Evolutionary conservation across 2,329 filamentous ascomycete genomes (phyloP).

Genomic region (Colletotrichum sp.): DNA sequence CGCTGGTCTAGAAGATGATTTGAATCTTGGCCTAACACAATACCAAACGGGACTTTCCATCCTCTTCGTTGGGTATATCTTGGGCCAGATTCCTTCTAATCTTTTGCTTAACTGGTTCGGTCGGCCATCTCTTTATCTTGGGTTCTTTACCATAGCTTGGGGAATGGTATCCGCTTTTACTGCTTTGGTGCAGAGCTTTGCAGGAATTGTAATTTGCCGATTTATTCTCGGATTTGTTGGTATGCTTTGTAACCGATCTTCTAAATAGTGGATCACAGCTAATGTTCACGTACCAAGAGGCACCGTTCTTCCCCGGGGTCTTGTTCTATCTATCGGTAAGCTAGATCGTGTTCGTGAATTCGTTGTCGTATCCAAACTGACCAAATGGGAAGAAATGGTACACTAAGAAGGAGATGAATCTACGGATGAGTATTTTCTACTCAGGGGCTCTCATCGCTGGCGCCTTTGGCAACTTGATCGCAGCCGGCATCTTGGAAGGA

Average conservation of each 20-base stretch:
- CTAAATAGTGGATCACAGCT: not conserved
- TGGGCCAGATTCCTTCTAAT: slow-evolving; percentile 28
- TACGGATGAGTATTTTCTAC: slow-evolving; percentile 41
- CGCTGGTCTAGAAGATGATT: slow-evolving; percentile 24
- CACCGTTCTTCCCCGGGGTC: slow-evolving; percentile 53
- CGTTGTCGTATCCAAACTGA: not conserved
- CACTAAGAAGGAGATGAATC: slow-evolving; percentile 53
- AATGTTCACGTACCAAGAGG: slow-evolving; percentile 29
- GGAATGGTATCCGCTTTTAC: slow-evolving; percentile 27
- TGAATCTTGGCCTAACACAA: slow-evolving; percentile 31
- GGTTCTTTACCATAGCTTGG: slow-evolving; percentile 38
- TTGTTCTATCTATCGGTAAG: slow-evolving; percentile 44
- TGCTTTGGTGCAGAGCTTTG: slow-evolving; percentile 34
- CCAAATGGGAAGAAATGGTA: slow-evolving; percentile 1
- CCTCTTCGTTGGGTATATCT: slow-evolving; percentile 33
- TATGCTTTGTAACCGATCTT: not conserved
- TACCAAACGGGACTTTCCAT: slow-evolving; percentile 24
- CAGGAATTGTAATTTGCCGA: slow-evolving; percentile 37
- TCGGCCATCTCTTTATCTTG: slow-evolving; percentile 31
- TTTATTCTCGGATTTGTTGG: slow-evolving; percentile 44
- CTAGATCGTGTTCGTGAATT: not conserved
- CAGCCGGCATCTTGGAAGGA: slow-evolving; percentile 43
- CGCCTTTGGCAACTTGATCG: slow-evolving; percentile 33
- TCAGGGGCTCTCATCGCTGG: slow-evolving; percentile 33
- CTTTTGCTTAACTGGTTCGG: slow-evolving; percentile 33